Conservation (phyloP, 306 rosid species). For the Spatholobus suberectus region DNA sequence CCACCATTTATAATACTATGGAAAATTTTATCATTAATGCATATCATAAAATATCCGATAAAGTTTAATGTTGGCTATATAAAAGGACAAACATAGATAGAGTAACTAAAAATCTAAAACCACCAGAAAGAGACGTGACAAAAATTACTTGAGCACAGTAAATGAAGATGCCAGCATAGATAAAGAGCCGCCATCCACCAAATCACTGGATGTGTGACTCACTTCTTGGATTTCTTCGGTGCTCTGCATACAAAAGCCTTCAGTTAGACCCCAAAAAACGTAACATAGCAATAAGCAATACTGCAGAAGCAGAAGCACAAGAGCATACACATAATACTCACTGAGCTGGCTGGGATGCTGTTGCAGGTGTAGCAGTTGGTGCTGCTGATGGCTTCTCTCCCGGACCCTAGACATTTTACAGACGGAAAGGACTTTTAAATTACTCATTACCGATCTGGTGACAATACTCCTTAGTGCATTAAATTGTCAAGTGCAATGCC, state of each 20-base stretch:
- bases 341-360: constrained; percentile 64
- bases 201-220: not conserved
- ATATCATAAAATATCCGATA: not conserved
- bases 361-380: constrained; percentile 46
- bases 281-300: not conserved
- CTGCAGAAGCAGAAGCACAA: not conserved
- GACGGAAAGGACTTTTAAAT: not conserved
- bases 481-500: not conserved
- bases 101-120: not conserved
- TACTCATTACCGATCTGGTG: not conserved
- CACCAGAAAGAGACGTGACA: not conserved
- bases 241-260: constrained; percentile 52
- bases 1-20: not conserved
- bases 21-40: not conserved
- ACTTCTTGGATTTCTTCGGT: constrained; percentile 76
- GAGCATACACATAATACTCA: constrained; percentile 47
- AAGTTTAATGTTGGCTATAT: not conserved
- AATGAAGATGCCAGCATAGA: not conserved
- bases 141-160: not conserved
- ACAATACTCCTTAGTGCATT: not conserved
- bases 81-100: not conserved
- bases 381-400: constrained; percentile 60
- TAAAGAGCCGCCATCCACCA: not conserved
- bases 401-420: constrained; percentile 66
- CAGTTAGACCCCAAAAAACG: not conserved